Base-by-base conservation (phyloP, 2,329 filamentous ascomycete genomes). In the Drechslerella stenobrocha region DNA sequence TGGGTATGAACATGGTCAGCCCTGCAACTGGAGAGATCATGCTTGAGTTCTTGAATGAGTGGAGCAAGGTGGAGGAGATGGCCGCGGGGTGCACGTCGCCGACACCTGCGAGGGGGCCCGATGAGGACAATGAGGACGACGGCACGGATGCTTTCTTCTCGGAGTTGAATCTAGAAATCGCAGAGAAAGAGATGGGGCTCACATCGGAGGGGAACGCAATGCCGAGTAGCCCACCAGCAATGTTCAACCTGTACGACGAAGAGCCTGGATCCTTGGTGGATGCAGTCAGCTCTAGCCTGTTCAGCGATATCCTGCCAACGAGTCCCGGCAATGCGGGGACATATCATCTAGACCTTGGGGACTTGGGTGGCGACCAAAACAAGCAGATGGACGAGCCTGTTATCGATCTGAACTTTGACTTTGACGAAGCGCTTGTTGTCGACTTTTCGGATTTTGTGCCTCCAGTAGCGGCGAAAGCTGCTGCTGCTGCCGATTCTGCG, bases 141-240 rank as follows among this genome's bases (percentile, higher is more conserved):
- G 75, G 28, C n/a, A 18, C 37, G 3, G 78, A 11, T 83, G 81
- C 34, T 79, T 79, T n/a, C 80, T 82, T 70, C 83, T 82, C n/a
- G 76, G 79, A 71, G 81, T 79, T 26, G 81, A 69, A 69, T 18
- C 11, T 69, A 18, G 47, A 69, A 8, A 45, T 46, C 2, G 30
- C 57, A 0, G 64, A 61, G 18, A 35, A 52, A 35, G 51, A 58
- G 26, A 65, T 70, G 65, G 45, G 67, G 50, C 42, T 63, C 24
- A 64, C 63, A 37, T 70, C 69, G 22, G 52, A 66, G 52, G 71
- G 67, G 71, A 72, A 71, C 74, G 70, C 76, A 3, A 79, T 80
- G 77, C 78, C 78, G 32, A 79, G 77, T 66, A 79, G 77, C 22
- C 78, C 79, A 20, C 78, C 79, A 24, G 72, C 73, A 9, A 73